Evolutionary conservation across 2,329 filamentous ascomycete genomes (phyloP).

Genomic region (Diaporthe aspalathi): DNA sequence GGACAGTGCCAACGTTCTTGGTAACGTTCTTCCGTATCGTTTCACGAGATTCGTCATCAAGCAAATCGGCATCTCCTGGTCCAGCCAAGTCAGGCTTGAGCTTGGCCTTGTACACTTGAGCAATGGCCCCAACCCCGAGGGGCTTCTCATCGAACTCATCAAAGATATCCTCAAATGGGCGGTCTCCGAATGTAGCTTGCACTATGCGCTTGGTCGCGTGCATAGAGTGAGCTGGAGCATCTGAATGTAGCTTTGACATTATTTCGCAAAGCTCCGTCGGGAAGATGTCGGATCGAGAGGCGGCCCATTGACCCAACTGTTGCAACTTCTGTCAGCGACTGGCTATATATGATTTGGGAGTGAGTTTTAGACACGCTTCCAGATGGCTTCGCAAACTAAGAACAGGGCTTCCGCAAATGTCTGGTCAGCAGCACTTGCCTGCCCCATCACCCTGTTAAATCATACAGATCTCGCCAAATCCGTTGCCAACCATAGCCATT

Average conservation of each 20-base stretch:
- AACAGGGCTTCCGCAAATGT: neutral
- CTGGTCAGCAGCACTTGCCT: neutral
- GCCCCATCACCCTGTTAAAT: too few species aligned
- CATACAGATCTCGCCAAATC: neutral
- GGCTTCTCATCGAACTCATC: slow-evolving; percentile 93
- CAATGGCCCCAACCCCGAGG: slow-evolving; percentile 93
- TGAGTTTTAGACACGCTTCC: neutral
- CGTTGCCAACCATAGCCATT: neutral
- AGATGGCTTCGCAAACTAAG: neutral
- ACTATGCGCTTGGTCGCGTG: slow-evolving; percentile 83
- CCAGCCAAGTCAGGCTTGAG: slow-evolving; percentile 81
- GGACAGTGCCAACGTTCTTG: slow-evolving; percentile 84
- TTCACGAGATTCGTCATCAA: slow-evolving; percentile 46
- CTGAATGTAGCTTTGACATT: slow-evolving; percentile 95
- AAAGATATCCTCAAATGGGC: slow-evolving; percentile 89
- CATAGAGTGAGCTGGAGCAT: slow-evolving; percentile 92
- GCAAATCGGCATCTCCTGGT: slow-evolving; percentile 68
- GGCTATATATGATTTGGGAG: neutral
- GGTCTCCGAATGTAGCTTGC: slow-evolving; percentile 81
- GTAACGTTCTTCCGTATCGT: slow-evolving; percentile 75
- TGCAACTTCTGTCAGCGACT: slow-evolving; percentile 1
- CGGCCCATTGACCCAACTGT: slow-evolving; percentile 96
- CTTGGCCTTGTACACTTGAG: slow-evolving; percentile 97
- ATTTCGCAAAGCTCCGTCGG: slow-evolving; percentile 90
- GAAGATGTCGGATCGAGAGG: slow-evolving; percentile 95